A percentile compares a stretch with the other conserved stretches of the same genome.
These are phyloP conservation scores for Nakaseomyces kungkrabaensis DNA, from an alignment of 1,139 yeast species.

Conservation along the genomic window DNA sequence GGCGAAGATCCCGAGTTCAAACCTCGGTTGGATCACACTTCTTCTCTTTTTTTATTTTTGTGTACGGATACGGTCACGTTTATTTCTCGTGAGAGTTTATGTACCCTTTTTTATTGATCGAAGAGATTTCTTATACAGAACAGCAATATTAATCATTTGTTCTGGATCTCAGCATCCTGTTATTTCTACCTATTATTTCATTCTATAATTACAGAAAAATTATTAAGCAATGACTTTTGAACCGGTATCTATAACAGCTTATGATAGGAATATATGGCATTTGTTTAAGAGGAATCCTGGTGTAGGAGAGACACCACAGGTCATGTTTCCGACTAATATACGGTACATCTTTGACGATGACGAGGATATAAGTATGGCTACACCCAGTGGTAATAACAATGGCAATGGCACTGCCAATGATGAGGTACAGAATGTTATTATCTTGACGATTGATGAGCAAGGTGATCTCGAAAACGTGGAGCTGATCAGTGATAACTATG, in stretches of 20 bases:
- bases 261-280: conserved; percentile 14
- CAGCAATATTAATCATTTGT: too few relatives aligned
- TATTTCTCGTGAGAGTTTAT: too few relatives aligned
- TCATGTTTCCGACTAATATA: conserved; percentile 24
- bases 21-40: conserved; percentile 30
- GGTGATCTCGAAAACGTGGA: conserved; percentile 20
- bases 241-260: conserved; percentile 7
- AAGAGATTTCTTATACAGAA: too few relatives aligned
- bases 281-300: conserved; percentile 6
- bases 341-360: conserved; percentile 28
- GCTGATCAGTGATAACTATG: conserved; percentile 26
- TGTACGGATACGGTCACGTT: too few relatives aligned
- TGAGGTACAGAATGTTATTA: conserved; percentile 28
- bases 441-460: conserved; percentile 25
- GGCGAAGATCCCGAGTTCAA: conserved; percentile 34
- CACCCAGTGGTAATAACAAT: conserved; percentile 1
- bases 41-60: conserved; percentile 4
- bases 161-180: too few relatives aligned
- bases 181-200: too few relatives aligned
- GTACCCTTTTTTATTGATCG: too few relatives aligned
- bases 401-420: conserved; percentile 9
- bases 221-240: neutral
- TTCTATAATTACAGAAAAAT: neutral
- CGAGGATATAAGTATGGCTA: conserved; percentile 11
- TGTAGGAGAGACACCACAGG: conserved; percentile 7